Evolutionary conservation across 345 rosid species (phyloP).

Genomic region (Draba incana): DNA sequence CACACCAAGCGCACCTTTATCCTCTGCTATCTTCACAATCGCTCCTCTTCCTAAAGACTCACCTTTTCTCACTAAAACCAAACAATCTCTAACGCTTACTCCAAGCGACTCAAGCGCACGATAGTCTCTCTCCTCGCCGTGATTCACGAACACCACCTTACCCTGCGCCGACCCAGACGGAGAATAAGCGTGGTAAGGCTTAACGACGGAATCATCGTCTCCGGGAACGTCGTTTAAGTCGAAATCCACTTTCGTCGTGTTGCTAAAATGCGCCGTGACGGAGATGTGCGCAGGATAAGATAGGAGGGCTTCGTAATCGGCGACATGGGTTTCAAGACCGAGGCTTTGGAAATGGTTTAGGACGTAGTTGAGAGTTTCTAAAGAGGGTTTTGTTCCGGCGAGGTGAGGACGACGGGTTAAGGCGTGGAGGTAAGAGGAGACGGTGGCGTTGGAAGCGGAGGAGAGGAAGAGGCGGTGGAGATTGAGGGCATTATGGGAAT

Average conservation of each 20-base stretch:
- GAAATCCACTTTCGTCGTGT: conserved; percentile 48
- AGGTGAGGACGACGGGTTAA: conserved; percentile 82
- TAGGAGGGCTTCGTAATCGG: conserved; percentile 60
- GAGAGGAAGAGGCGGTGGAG: conserved; percentile 69
- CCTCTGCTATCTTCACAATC: conserved; percentile 65
- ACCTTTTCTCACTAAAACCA: conserved; percentile 72
- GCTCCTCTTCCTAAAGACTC: conserved; percentile 61
- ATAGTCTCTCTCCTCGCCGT: conserved; percentile 81
- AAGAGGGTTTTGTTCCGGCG: conserved; percentile 76
- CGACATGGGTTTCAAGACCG: conserved; percentile 57
- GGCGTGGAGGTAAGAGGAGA: conserved; percentile 76
- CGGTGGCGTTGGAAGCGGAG: conserved; percentile 64
- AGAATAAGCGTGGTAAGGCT: conserved; percentile 90
- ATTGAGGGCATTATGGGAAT: conserved; percentile 43
- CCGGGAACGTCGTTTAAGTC: conserved; percentile 47
- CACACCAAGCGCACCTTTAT: conserved; percentile 75
- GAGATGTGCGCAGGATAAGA: conserved; percentile 72
- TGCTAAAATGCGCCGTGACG: conserved; percentile 55
- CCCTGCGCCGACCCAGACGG: conserved; percentile 76
- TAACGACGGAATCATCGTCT: conserved; percentile 37
- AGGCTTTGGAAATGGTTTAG: conserved; percentile 60
- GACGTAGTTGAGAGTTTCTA: conserved; percentile 59
- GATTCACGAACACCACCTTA: conserved; percentile 66
- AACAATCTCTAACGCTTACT: conserved; percentile 61
- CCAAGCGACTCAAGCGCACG: conserved; percentile 57